A percentile compares a stretch with the other conserved stretches of the same genome.
phyloP scores from a whole-genome alignment of 1,284 basidiomycete species.

The Sporisorium sorghi region DNA sequence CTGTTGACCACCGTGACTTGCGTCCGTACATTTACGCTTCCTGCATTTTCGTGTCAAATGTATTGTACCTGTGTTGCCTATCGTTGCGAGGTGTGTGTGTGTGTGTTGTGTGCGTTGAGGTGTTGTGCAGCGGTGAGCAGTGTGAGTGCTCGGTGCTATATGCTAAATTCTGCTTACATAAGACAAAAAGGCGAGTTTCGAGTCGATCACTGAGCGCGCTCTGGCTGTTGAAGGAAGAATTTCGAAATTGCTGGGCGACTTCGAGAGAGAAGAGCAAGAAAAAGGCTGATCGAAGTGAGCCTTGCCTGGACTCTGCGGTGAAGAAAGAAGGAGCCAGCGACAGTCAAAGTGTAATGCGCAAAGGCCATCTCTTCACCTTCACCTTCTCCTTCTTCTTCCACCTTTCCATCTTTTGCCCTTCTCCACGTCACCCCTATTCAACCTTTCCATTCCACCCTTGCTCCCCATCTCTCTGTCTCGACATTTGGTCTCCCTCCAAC shows the following conservation, averaged over 20 bases:
- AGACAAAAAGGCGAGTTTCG: background rate
- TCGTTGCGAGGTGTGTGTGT: background rate
- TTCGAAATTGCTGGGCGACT: background rate
- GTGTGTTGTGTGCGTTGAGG: background rate
- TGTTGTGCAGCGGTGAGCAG: background rate
- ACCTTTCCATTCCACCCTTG: background rate
- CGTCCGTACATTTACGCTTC: conserved; percentile 9
- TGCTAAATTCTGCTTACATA: background rate
- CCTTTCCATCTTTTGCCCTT: background rate
- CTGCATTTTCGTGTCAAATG: conserved; percentile 25
- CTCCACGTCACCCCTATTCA: background rate
- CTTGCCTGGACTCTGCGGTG: background rate
- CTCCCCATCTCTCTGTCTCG: no score
- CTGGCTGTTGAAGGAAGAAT: background rate
- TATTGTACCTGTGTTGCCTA: conserved; percentile 24
- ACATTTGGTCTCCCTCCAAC: background rate
- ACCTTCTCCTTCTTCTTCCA: background rate
- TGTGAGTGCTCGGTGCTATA: no score
- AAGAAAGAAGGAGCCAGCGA: background rate
- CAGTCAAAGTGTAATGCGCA: conserved; percentile 4
- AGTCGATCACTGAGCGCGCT: background rate
- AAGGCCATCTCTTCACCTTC: conserved; percentile 7
- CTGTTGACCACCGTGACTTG: background rate
- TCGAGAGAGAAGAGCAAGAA: background rate
- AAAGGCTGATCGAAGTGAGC: background rate